Percentiles rank a stretch among this genome's conserved stretches.
Conservation (phyloP, 164 flowering plant species). For the Houttuynia cordata region DNA sequence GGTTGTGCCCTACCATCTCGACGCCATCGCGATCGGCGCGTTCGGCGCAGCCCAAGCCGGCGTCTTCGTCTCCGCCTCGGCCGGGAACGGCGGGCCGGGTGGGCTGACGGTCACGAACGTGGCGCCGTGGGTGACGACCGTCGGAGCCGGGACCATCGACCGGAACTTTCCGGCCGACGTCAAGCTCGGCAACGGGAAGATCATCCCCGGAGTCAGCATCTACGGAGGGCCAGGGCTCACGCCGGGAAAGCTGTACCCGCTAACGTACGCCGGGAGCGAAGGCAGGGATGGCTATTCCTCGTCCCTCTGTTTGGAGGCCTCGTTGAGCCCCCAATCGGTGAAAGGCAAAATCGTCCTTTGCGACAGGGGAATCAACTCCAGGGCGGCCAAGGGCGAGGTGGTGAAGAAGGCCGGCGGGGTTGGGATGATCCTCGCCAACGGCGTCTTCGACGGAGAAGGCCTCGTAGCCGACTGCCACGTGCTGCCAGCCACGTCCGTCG, state of each 20-base stretch:
- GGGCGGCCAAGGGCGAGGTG: conserved; percentile 72
- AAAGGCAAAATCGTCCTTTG: conserved; percentile 78
- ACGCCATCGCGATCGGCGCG: conserved; percentile 75
- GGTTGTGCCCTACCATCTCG: conserved; percentile 75
- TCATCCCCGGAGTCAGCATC: conserved; percentile 49
- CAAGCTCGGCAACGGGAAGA: conserved; percentile 57
- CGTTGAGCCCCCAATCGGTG: conserved; percentile 50
- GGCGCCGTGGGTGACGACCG: conserved; percentile 92
- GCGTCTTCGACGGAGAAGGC: conserved; percentile 86
- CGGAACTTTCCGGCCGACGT: conserved; percentile 82
- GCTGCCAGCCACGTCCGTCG: conserved; percentile 76
- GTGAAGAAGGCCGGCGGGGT: conserved; percentile 80
- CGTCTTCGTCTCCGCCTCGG: conserved; percentile 83
- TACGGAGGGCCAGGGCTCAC: conserved; percentile 65
- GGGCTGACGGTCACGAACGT: conserved; percentile 76
- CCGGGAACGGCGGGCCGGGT: conserved; percentile 93
- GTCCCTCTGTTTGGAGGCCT: conserved; percentile 76
- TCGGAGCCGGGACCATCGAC: conserved; percentile 86
- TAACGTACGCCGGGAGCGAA: conserved; percentile 64
- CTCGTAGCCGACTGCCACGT: conserved; percentile 90
- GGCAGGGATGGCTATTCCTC: conserved; percentile 77
- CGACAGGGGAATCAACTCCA: conserved; percentile 74
- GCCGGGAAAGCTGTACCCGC: conserved; percentile 39
- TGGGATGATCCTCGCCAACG: conserved; percentile 87
- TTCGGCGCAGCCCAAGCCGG: conserved; percentile 64